A percentile compares a stretch with the other conserved stretches of the same genome.
Conservation (phyloP, 2,329 filamentous ascomycete genomes). For the Diaporthe citrichinensis region DNA sequence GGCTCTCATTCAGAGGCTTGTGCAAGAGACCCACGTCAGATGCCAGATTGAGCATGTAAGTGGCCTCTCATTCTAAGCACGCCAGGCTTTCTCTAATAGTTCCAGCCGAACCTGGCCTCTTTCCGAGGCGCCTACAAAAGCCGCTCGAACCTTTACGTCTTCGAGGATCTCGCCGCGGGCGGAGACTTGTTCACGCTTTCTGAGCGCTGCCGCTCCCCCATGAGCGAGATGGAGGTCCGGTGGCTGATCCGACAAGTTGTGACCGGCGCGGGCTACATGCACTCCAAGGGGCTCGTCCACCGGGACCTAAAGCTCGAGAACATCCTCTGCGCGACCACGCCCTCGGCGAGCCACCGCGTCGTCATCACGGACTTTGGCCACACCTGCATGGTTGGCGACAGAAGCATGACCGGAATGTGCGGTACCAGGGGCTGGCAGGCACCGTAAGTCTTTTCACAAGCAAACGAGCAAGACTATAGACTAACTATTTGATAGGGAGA, state of each 20-base stretch:
- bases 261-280: slow-evolving; percentile 62
- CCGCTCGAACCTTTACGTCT: slow-evolving; percentile 65
- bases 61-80: slow-evolving; percentile 1
- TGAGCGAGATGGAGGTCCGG: slow-evolving; percentile 58
- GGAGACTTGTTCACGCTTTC: slow-evolving; percentile 68
- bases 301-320: slow-evolving; percentile 70
- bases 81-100: slow-evolving; percentile 14
- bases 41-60: slow-evolving; percentile 68
- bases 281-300: slow-evolving; percentile 64
- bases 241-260: slow-evolving; percentile 64
- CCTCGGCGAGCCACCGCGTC: slow-evolving; percentile 59
- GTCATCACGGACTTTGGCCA: slow-evolving; percentile 68
- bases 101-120: slow-evolving; percentile 67
- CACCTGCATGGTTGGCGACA: slow-evolving; percentile 58
- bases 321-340: slow-evolving; percentile 63
- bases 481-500: slow-evolving; percentile 55
- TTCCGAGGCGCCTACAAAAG: slow-evolving; percentile 67
- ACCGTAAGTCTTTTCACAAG: slow-evolving; percentile 57
- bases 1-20: slow-evolving; percentile 54
- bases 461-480: not conserved
- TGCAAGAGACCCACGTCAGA: slow-evolving; percentile 66
- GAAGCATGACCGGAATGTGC: slow-evolving; percentile 59
- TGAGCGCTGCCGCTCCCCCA: slow-evolving; percentile 49
- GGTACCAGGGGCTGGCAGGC: slow-evolving; percentile 64
- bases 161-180: slow-evolving; percentile 69